Base-by-base conservation (phyloP, 2,329 filamentous ascomycete species). In the Talaromyces sp. region DNA sequence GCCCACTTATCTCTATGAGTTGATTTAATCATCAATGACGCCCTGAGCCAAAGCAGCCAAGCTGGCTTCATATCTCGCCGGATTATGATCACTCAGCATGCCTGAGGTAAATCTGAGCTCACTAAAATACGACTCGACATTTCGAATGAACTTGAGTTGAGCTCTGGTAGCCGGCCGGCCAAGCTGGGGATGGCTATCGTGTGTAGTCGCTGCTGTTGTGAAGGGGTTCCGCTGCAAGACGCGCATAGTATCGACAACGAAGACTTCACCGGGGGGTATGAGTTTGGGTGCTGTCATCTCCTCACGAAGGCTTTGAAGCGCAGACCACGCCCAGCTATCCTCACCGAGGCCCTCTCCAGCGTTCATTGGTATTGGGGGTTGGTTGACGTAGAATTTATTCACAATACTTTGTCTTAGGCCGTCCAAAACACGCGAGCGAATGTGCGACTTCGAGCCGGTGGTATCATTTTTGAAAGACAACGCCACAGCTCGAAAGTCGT, bases 41-140 rank as follows among this genome's bases (percentile, higher is more conserved):
- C 74, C 77, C 70, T 76, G 68, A 63, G 76, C 75, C 71, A 92
- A 76, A 63, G 85, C 84, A 61, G 85, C 83, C 67, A 93, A 74
- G 62, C 85, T 87, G 63, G 85, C 83, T 73, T 92, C 90, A 70
- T 93, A 93, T 66, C 86, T 81, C 30, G 85, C 88, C 3, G 90
- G 90, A 65, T 85, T 91, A 71, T 93, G 90, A 71, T 93, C 90
- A 63, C 85, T 82, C 74, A 93, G 78, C 88, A 92, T 91, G 54
- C 87, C 87, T 28, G 86, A 84, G 5, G 87, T 88, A 71, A 93
- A 92, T 51, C 83, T 80, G 50, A 92, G 78, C 75, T 92, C 89
- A 31, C 84, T 81, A 72, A 92, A 92, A 59, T 85, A 78, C 27
- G 81, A 81, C 70, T 91, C 89, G 33, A 91, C 89, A 72, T 92